Evolutionary conservation across 2,329 filamentous ascomycete genomes (phyloP), one percentile per base, ranked within the genome.

Genomic region (Celoporthe dispersa): DNA sequence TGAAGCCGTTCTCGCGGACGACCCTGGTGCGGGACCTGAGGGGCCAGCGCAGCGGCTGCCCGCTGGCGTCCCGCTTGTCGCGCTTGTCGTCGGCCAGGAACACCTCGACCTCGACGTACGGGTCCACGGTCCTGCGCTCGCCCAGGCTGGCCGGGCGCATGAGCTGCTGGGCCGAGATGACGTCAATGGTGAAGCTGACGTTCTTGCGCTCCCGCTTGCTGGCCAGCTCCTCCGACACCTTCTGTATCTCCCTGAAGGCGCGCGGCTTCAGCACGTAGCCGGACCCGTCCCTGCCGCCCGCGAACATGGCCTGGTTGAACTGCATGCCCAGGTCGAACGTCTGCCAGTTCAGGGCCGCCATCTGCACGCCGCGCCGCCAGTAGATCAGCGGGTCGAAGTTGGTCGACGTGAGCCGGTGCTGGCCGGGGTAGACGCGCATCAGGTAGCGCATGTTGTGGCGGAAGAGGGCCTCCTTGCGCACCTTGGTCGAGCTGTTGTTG

Each of bases 311-410:
- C 75, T 96, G 92, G 79, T 98, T 98, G 79, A 98, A 87, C 78
- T 98, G 95, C 88, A 98, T 96, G 61, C 94, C 94, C 25, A 97
- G 86, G 78, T 98, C 96, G 77, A 97, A 98, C 0, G 94, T 98
- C 81, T 99, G 96, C 95, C 96, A 98, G 81, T 99, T 99, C 73
- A 98, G 85, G 0, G 96, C 96, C 19, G 92, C 94, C 95, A 99
- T 98, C 81, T 99, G 96, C 25, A 98, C 96, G 41, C 96, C 96
- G 59, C 94, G 91, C 66, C 95, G 91, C 96, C 96, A 99, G 78
- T 96, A 97, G 72, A 91, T 90, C 73, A 97, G 87, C 0, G 96
- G 96, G 76, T 98, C 94, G 77, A 98, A 98, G 81, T 99, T 99
- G 75, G 92, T 93, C 0, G 96, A 98, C 44, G 89, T 90, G 69